Evolutionary conservation across 2,329 filamentous ascomycete species (phyloP).

Genomic region (Pseudohalonectria lignicola): DNA sequence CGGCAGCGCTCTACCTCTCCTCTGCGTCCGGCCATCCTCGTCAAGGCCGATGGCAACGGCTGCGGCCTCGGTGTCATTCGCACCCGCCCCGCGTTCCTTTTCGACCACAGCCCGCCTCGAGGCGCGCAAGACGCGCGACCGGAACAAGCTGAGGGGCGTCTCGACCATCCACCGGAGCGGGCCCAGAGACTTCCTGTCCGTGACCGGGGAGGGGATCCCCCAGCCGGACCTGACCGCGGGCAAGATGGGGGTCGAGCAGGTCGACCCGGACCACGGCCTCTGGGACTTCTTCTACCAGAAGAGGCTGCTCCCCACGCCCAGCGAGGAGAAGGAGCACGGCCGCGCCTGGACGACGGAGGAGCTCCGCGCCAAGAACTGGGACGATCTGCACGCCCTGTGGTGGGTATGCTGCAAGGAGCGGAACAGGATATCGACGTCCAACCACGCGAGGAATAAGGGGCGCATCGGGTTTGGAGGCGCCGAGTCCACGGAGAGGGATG

Average conservation of each 20-base stretch:
- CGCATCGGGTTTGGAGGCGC: constrained; percentile 63
- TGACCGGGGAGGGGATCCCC: constrained; percentile 62
- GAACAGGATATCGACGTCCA: constrained; percentile 77
- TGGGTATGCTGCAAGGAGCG: constrained; percentile 88
- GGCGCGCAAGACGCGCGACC: constrained; percentile 51
- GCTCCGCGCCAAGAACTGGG: constrained; percentile 81
- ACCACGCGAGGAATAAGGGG: constrained; percentile 54
- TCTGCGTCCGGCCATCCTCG: too few species aligned
- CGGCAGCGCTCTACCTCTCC: constrained; percentile 1
- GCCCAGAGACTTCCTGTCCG: constrained; percentile 60
- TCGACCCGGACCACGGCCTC: constrained; percentile 70
- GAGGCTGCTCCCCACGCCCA: constrained; percentile 58
- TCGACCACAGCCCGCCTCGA: constrained; percentile 43
- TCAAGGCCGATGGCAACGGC: too few species aligned
- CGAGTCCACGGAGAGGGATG: constrained; percentile 54
- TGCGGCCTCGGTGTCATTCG: too few species aligned
- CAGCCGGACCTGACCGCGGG: constrained; percentile 38
- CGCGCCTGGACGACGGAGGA: constrained; percentile 79
- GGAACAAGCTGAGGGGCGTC: constrained; percentile 70
- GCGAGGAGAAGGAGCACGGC: constrained; percentile 62
- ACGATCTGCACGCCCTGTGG: constrained; percentile 86
- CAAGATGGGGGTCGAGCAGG: constrained; percentile 44
- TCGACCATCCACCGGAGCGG: constrained; percentile 73
- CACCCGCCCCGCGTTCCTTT: too few species aligned
- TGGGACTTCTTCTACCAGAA: constrained; percentile 82